Evolutionary conservation across 495 filamentous ascomycete genomes (phyloP).

Genomic region (Aspergillus funiculosus): DNA sequence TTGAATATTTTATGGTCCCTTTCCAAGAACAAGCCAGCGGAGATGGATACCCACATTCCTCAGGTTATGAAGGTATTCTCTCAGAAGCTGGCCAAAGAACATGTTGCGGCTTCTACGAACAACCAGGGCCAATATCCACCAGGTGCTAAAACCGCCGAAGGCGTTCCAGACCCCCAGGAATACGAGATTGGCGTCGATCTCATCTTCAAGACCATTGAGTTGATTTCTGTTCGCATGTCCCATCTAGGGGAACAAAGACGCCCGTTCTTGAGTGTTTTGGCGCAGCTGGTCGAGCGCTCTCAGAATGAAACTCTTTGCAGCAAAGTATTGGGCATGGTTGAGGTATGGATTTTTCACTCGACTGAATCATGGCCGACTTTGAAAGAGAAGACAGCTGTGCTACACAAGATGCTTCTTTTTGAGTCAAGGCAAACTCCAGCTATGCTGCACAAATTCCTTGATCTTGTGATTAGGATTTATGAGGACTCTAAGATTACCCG

Average conservation of each 20-base stretch:
- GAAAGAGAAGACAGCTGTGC: constrained; percentile 95
- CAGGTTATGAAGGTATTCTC: constrained; percentile 90
- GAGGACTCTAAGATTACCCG: constrained; percentile 92
- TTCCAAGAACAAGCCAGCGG: constrained; percentile 70
- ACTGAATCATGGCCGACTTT: constrained; percentile 90
- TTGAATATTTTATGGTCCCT: constrained; percentile 90
- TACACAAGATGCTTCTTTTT: constrained; percentile 96
- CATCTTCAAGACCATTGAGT: constrained; percentile 89
- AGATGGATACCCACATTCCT: constrained; percentile 83
- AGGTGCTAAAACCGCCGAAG: constrained; percentile 45
- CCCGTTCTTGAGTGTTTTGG: constrained; percentile 89
- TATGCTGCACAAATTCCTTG: constrained; percentile 84
- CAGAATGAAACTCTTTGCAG: constrained; percentile 75
- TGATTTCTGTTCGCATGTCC: constrained; percentile 86
- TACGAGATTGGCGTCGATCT: constrained; percentile 78
- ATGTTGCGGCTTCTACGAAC: constrained; percentile 68
- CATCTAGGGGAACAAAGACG: constrained; percentile 85
- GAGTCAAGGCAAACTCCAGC: constrained; percentile 75
- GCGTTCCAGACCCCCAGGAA: constrained; percentile 65
- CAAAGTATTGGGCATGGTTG: constrained; percentile 92
- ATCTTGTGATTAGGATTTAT: constrained; percentile 94
- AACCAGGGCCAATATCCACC: constrained; percentile 34
- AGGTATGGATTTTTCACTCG: constrained; percentile 89
- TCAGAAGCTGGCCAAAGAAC: constrained; percentile 86
- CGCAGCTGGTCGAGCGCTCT: constrained; percentile 91